These are phyloP conservation scores for Saccharomycopsis babjevae DNA, from an alignment of 805 yeast species.

Conservation along the genomic window DNA sequence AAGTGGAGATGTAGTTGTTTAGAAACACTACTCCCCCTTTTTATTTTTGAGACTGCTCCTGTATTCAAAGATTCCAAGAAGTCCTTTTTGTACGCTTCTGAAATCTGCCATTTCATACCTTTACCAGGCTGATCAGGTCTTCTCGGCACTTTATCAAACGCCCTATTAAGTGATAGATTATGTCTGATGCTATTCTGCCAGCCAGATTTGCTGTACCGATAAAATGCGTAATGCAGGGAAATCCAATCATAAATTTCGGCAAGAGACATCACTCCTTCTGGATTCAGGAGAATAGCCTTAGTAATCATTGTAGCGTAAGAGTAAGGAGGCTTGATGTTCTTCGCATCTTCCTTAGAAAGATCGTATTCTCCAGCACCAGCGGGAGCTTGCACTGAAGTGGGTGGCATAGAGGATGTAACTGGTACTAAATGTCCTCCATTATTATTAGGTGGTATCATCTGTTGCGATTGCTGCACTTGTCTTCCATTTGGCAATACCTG, in stretches of 20 bases:
- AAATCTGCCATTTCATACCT: conserved; percentile 98
- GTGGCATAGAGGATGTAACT: not conserved
- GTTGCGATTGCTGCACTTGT: not conserved
- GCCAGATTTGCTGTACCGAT: conserved; percentile 85
- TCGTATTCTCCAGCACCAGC: conserved; percentile 27
- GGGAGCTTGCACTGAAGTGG: not conserved
- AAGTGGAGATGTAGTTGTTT: conserved; percentile 71
- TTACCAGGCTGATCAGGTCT: conserved; percentile 95
- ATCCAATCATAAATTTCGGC: conserved; percentile 93
- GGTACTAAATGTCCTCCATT: conserved; percentile 6
- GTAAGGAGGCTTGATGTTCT: conserved; percentile 92
- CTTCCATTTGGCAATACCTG: not conserved
- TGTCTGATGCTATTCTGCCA: conserved; percentile 97
- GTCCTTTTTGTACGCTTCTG: conserved; percentile 74
- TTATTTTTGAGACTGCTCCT: conserved; percentile 63
- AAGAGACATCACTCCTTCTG: conserved; percentile 79
- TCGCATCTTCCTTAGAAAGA: conserved; percentile 80
- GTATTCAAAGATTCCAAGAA: conserved; percentile 69
- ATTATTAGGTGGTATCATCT: conserved; percentile 21
- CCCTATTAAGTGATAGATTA: conserved; percentile 82
- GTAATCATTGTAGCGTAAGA: conserved; percentile 98
- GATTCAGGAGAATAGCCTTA: conserved; percentile 84
- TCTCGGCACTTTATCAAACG: conserved; percentile 95
- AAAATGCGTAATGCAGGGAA: conserved; percentile 77
- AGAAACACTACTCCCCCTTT: conserved; percentile 74